A percentile compares a stretch with the other conserved stretches of the same genome.
phyloP scores from a whole-genome alignment of 768 basidiomycete genomes.

The Tulasnella calospora region DNA sequence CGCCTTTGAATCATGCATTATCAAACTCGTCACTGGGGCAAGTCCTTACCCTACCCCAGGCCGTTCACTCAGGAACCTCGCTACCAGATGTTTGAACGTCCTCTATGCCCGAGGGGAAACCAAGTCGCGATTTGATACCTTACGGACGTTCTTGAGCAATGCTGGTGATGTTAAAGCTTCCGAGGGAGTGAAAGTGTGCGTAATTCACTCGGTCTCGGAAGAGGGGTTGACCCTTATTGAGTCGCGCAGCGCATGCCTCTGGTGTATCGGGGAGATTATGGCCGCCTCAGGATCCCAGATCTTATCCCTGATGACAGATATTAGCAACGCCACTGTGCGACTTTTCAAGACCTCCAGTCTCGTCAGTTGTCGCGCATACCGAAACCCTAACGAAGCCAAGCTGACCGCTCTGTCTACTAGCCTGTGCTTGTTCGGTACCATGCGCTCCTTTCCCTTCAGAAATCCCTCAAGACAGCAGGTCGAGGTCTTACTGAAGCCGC shows the following conservation, averaged over 20 bases:
- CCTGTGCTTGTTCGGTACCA: slow-evolving; percentile 77
- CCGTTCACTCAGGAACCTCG: slow-evolving; percentile 73
- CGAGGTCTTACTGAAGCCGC: slow-evolving; percentile 76
- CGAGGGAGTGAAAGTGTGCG: slow-evolving; percentile 36
- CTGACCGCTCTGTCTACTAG: slow-evolving; percentile 39
- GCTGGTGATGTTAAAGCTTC: slow-evolving; percentile 62
- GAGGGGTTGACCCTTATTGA: slow-evolving; percentile 46
- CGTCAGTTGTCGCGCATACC: slow-evolving; percentile 44
- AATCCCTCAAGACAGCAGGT: slow-evolving; percentile 73
- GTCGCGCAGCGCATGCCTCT: slow-evolving; percentile 60
- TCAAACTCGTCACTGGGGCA: slow-evolving; percentile 62
- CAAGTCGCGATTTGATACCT: slow-evolving; percentile 77
- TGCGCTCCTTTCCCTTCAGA: slow-evolving; percentile 69
- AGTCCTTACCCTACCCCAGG: slow-evolving; percentile 77
- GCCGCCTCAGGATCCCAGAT: slow-evolving; percentile 76
- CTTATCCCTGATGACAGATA: slow-evolving; percentile 93
- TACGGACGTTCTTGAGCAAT: slow-evolving; percentile 70
- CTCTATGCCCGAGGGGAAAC: slow-evolving; percentile 79
- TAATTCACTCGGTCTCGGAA: slow-evolving; percentile 54
- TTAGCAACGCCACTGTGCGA: slow-evolving; percentile 59
- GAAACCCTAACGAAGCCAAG: background rate
- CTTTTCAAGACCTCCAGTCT: slow-evolving; percentile 61
- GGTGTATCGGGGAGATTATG: slow-evolving; percentile 88
- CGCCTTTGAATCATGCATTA: slow-evolving; percentile 55
- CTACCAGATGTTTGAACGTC: slow-evolving; percentile 67